A percentile compares a stretch with the other conserved stretches of the same genome.
These are phyloP conservation scores for Chlorella sp. DNA, from an alignment of 139 green algal species.

Conservation along the genomic window DNA sequence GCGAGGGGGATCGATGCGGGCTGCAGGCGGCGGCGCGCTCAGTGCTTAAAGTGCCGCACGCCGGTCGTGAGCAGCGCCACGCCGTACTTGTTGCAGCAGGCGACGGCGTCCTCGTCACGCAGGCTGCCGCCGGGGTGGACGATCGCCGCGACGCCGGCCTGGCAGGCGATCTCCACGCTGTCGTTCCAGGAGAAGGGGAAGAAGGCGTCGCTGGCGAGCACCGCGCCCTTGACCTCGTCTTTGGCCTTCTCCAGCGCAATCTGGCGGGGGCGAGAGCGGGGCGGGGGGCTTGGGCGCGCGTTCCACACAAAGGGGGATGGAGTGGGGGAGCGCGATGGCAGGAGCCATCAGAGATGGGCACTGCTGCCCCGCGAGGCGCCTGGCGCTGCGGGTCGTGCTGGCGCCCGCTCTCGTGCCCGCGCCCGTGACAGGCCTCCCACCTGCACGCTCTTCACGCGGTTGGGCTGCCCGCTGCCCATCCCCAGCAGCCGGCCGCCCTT, in stretches of 20 bases:
- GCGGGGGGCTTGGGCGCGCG: too few relatives aligned
- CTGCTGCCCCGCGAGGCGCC: too few relatives aligned
- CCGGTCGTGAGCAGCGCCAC: constrained; percentile 93
- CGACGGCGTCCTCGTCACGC: constrained; percentile 92
- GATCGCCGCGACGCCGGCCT: constrained; percentile 94
- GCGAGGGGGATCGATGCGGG: not conserved
- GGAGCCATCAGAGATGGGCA: too few relatives aligned
- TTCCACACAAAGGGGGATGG: too few relatives aligned
- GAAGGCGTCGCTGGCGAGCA: constrained; percentile 96
- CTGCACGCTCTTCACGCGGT: constrained; percentile 93
- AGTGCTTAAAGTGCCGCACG: constrained; percentile 97
- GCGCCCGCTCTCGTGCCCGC: too few relatives aligned
- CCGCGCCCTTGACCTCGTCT: constrained; percentile 81
- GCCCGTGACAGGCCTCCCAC: too few relatives aligned
- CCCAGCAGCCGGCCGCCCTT: constrained; percentile 92
- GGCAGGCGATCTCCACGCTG: constrained; percentile 94
- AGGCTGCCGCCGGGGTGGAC: constrained; percentile 95
- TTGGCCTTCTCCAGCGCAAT: constrained; percentile 97
- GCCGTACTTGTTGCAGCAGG: constrained; percentile 99
- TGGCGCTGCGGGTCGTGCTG: too few relatives aligned
- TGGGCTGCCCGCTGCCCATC: constrained; percentile 99
- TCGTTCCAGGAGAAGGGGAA: constrained; percentile 99
- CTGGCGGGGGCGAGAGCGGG: too few relatives aligned
- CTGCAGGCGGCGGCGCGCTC: not conserved
- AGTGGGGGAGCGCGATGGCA: too few relatives aligned